Percentiles rank a stretch among this genome's conserved stretches.
These are phyloP conservation scores for apple (Malus domestica) DNA, from an alignment of 306 rosid species.

Conservation along the genomic window DNA sequence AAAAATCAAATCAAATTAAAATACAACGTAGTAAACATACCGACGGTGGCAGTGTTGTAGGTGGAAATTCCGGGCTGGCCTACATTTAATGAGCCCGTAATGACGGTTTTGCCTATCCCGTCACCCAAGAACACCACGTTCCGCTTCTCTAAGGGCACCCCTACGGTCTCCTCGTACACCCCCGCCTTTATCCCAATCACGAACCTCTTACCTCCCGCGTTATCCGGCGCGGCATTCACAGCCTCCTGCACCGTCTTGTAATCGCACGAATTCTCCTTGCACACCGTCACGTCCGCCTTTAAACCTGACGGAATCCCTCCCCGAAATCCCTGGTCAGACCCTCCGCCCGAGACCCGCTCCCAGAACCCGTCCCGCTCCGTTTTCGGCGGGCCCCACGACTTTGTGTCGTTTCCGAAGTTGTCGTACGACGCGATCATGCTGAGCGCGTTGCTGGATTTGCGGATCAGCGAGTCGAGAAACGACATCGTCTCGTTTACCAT, in stretches of 20 bases:
- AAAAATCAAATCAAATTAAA: not conserved
- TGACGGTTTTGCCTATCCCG: slow-evolving; percentile 73
- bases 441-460: slow-evolving; percentile 59
- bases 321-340: not conserved
- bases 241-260: slow-evolving; percentile 67
- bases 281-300: slow-evolving; percentile 52
- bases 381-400: slow-evolving; percentile 45
- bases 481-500: slow-evolving; percentile 54
- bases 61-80: slow-evolving; percentile 61
- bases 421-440: slow-evolving; percentile 54
- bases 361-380: slow-evolving; percentile 83
- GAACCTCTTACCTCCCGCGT: slow-evolving; percentile 30
- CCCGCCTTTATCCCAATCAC: slow-evolving; percentile 69
- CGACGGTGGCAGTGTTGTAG: slow-evolving; percentile 64
- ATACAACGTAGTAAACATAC: slow-evolving; percentile 16
- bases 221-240: slow-evolving; percentile 53
- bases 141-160: slow-evolving; percentile 54
- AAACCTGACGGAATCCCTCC: slow-evolving; percentile 41
- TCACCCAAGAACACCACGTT: slow-evolving; percentile 73
- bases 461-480: slow-evolving; percentile 31
- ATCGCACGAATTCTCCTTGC: slow-evolving; percentile 33
- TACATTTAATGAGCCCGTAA: slow-evolving; percentile 49
- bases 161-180: slow-evolving; percentile 65
- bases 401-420: slow-evolving; percentile 36
- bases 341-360: slow-evolving; percentile 26